These are phyloP conservation scores for Teratosphaeria viscida DNA, from an alignment of 2,329 filamentous ascomycete genomes.

Conservation along the genomic window DNA sequence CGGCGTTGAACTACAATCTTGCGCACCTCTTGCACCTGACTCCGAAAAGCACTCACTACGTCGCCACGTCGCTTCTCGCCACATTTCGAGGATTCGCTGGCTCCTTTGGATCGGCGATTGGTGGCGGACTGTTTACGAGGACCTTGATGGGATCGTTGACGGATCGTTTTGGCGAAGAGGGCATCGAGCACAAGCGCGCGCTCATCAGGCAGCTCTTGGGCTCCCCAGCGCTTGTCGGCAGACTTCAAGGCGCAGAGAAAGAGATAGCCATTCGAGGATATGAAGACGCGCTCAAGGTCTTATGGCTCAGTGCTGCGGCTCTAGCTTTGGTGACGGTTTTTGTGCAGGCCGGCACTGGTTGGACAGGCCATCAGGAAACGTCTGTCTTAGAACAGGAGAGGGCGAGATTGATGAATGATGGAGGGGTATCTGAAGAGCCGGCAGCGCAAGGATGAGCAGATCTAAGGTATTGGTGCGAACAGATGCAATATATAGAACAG, in stretches of 20 bases:
- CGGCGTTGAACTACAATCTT: slow-evolving; percentile 68
- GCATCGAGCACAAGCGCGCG: slow-evolving; percentile 29
- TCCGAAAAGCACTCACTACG: slow-evolving; percentile 55
- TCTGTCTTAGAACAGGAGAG: not conserved
- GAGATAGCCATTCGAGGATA: slow-evolving; percentile 45
- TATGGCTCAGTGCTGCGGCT: slow-evolving; percentile 44
- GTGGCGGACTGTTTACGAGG: slow-evolving; percentile 63
- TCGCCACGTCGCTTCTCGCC: slow-evolving; percentile 63
- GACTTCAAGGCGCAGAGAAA: slow-evolving; percentile 39
- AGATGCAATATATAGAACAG: too few relatives aligned
- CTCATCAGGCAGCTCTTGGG: slow-evolving; percentile 48
- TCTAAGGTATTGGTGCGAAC: too few relatives aligned
- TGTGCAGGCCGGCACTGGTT: slow-evolving; percentile 50
- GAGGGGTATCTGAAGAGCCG: not conserved
- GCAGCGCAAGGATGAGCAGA: not conserved
- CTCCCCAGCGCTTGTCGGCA: slow-evolving; percentile 45
- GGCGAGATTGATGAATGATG: not conserved
- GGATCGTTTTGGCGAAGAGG: slow-evolving; percentile 44
- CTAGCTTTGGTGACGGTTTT: slow-evolving; percentile 40
- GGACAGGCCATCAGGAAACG: slow-evolving; percentile 24
- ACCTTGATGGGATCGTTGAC: slow-evolving; percentile 46
- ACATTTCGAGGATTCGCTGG: slow-evolving; percentile 77
- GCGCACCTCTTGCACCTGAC: slow-evolving; percentile 70
- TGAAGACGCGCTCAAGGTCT: slow-evolving; percentile 40
- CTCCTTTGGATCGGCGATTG: slow-evolving; percentile 69